Conservation (phyloP, 345 rosid genomes). For the Gossypium sturtianum region DNA sequence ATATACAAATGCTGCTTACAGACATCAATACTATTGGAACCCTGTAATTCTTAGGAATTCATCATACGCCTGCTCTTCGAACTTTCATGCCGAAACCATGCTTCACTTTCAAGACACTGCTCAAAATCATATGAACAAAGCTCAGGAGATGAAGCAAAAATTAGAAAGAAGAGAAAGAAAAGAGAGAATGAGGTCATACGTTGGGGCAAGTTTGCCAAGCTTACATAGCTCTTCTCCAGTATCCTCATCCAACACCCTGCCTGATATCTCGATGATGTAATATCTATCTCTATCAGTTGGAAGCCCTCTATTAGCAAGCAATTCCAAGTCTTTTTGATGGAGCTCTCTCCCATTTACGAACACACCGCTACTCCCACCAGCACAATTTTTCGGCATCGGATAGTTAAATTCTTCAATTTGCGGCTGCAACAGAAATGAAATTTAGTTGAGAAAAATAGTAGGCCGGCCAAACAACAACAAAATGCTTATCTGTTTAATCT, state of each 20-base stretch:
- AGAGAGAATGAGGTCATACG: constrained; percentile 42
- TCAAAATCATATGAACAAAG: constrained; percentile 11
- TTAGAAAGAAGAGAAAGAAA: background rate
- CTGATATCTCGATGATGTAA: constrained; percentile 67
- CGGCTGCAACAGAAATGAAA: constrained; percentile 43
- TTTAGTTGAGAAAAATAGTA: no score
- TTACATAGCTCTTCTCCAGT: constrained; percentile 76
- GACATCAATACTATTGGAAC: background rate
- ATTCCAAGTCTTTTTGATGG: constrained; percentile 67
- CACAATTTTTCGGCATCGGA: constrained; percentile 70
- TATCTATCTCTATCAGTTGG: constrained; percentile 56
- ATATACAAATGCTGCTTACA: background rate
- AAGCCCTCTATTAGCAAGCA: constrained; percentile 74
- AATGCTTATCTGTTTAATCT: constrained; percentile 18
- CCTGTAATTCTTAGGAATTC: background rate
- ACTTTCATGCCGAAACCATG: constrained; percentile 92
- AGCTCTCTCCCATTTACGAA: constrained; percentile 86
- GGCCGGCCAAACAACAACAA: background rate
- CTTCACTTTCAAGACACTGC: constrained; percentile 74
- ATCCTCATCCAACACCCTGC: constrained; percentile 81
- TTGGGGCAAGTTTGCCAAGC: constrained; percentile 93
- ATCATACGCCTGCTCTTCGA: constrained; percentile 40
- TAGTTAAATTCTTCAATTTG: constrained; percentile 77
- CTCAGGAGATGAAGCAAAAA: background rate
- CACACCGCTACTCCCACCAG: constrained; percentile 66